Conservation (phyloP, 495 filamentous ascomycete genomes). For the Penicillium mononematosum region DNA sequence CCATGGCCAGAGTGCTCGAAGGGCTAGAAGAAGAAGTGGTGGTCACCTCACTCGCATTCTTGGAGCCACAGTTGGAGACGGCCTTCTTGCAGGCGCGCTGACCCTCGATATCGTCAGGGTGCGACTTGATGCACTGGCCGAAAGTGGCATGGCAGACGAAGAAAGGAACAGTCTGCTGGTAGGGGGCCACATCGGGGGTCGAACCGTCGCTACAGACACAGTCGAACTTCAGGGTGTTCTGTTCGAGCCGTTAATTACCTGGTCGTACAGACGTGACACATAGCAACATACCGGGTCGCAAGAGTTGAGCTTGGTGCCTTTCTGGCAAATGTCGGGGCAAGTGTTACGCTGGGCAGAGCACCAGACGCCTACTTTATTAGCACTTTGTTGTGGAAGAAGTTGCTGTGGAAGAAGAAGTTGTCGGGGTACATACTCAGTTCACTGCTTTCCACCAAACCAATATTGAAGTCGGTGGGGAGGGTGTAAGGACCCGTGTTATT, state of each 20-base stretch:
- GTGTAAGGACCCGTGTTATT: conserved; percentile 35
- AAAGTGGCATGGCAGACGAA: conserved; percentile 53
- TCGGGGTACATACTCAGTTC: conserved; percentile 29
- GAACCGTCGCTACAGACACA: conserved; percentile 56
- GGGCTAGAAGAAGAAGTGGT: conserved; percentile 28
- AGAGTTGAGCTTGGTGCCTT: conserved; percentile 38
- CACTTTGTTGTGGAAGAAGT: not conserved
- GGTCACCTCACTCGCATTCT: conserved; percentile 42
- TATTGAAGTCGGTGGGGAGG: conserved; percentile 42
- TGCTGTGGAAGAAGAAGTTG: not conserved
- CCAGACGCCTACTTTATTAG: conserved; percentile 40
- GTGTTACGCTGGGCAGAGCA: conserved; percentile 46
- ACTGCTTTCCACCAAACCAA: conserved; percentile 28
- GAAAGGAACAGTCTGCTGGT: conserved; percentile 56
- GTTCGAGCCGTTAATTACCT: not conserved
- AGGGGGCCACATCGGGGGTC: conserved; percentile 51
- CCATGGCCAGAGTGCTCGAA: conserved; percentile 28
- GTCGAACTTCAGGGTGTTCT: conserved; percentile 51
- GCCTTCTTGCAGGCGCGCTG: conserved; percentile 46
- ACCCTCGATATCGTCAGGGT: conserved; percentile 44
- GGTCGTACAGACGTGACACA: not conserved
- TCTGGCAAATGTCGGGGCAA: conserved; percentile 49
- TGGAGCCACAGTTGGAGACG: conserved; percentile 45
- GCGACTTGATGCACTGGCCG: conserved; percentile 48
- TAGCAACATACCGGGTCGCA: conserved; percentile 43